Base-by-base conservation (phyloP, 495 filamentous ascomycete genomes). In the Pseudotulostoma volvatum region DNA sequence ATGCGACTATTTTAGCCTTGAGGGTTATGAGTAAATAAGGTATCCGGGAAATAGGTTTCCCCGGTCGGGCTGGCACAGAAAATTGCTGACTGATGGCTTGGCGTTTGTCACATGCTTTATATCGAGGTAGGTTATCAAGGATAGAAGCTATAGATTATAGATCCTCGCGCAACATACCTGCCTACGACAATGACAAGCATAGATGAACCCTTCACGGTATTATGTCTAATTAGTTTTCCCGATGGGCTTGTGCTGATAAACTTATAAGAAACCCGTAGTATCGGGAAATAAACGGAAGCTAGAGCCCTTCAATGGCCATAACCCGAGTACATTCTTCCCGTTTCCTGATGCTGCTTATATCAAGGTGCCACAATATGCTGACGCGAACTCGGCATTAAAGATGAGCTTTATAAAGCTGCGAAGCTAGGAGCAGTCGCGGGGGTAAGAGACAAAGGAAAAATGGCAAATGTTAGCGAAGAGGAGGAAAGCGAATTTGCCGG, bases 181-280 rank as follows among this genome's bases (percentile, higher is more conserved):
- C n/a, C n/a, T n/a, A n/a, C n/a, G n/a, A n/a, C n/a, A n/a, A 90
- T 86, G 80, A 67, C 78, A 17, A 81, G 71, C 54, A 73, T 88
- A 52, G 79, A 88, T 51, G 80, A 84, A 42, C 63, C 90, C 23
- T 92, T 92, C 68, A 86, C 88, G 60, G 84, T 84, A 63, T 42
- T 54, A n/a, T n/a, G n/a, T n/a, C n/a, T n/a, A n/a, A n/a, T n/a
- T n/a, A n/a, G n/a, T n/a, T n/a, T n/a, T n/a, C n/a, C n/a, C n/a
- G n/a, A n/a, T n/a, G n/a, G n/a, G n/a, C n/a, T n/a, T n/a, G 15
- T 33, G 13, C 32, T 36, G 25, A 31, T 16, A 9, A 17, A 7
- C 13, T 31, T 14, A 15, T 7, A 43, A 70, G 66, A 68, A 68
- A 59, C 62, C 65, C 2, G 49, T 47, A 3, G 40, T 56, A 33